A percentile compares a stretch with the other conserved stretches of the same genome.
These are phyloP conservation scores for Thelonectria blattea DNA, from an alignment of 2,329 filamentous ascomycete species.

Conservation along the genomic window DNA sequence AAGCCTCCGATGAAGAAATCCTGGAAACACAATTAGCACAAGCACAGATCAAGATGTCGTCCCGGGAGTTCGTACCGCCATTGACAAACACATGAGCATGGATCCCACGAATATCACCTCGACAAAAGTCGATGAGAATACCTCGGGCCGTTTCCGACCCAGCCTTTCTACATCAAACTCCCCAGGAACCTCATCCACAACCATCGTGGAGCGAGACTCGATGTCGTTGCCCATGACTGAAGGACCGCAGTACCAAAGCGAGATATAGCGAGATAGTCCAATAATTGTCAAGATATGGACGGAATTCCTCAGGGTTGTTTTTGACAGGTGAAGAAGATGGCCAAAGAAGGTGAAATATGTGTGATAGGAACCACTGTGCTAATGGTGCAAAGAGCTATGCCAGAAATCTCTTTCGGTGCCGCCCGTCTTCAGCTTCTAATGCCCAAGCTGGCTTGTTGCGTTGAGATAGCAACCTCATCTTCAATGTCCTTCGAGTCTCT, in stretches of 20 bases:
- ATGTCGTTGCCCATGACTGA: neutral
- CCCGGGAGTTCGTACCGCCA: slow-evolving; percentile 52
- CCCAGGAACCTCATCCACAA: slow-evolving; percentile 12
- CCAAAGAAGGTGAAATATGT: neutral
- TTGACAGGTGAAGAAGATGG: neutral
- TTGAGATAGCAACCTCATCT: neutral
- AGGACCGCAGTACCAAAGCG: neutral
- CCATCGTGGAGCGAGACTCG: neutral
- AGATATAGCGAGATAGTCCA: neutral
- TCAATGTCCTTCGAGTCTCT: neutral
- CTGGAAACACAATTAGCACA: slow-evolving; percentile 38
- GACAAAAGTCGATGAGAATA: slow-evolving; percentile 57
- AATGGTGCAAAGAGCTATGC: neutral
- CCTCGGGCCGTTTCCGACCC: slow-evolving; percentile 62
- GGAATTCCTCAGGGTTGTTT: neutral
- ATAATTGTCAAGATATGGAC: neutral
- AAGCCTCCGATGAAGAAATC: slow-evolving; percentile 81
- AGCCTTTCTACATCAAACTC: slow-evolving; percentile 57
- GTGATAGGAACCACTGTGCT: neutral
- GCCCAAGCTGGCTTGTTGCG: neutral
- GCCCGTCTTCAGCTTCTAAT: neutral
- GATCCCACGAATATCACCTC: slow-evolving; percentile 66
- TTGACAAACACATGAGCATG: slow-evolving; percentile 63
- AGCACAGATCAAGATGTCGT: neutral
- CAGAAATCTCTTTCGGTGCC: neutral